A percentile compares a stretch with the other conserved stretches of the same genome.
Conservation (phyloP, 2,329 filamentous ascomycete genomes). For the Xylaria sp. region DNA sequence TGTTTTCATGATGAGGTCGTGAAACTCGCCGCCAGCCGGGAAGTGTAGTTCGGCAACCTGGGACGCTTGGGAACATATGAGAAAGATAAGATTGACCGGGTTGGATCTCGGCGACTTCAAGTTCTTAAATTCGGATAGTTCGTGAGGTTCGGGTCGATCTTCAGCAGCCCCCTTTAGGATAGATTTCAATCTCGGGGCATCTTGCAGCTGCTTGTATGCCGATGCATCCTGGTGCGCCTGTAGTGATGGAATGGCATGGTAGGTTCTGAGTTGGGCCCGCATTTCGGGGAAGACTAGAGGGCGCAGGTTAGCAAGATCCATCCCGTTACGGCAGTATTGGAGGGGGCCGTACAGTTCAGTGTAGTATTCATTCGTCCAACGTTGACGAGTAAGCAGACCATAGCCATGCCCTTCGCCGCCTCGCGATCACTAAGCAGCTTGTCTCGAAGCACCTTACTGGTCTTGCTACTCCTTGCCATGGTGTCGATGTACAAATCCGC, state of each 20-base stretch:
- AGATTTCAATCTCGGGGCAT: conserved; percentile 94
- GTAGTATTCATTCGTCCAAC: conserved; percentile 99
- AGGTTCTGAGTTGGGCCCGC: conserved; percentile 96
- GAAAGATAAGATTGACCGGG: conserved; percentile 96
- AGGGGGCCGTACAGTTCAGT: conserved; percentile 79
- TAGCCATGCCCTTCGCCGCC: conserved; percentile 97
- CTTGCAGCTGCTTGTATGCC: conserved; percentile 97
- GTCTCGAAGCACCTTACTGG: conserved; percentile 97
- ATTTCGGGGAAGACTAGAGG: conserved; percentile 90
- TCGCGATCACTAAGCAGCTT: conserved; percentile 93
- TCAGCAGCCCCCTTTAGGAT: conserved; percentile 97
- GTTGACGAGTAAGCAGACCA: conserved; percentile 98
- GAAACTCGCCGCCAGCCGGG: conserved; percentile 85
- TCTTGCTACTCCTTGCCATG: conserved; percentile 98
- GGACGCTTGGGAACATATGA: conserved; percentile 88
- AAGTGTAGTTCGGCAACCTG: conserved; percentile 96
- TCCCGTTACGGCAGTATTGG: conserved; percentile 7
- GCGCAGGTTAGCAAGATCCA: conserved; percentile 23
- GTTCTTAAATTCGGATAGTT: conserved; percentile 83
- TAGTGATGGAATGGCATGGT: conserved; percentile 96
- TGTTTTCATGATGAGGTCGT: conserved; percentile 94
- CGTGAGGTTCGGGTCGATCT: conserved; percentile 84
- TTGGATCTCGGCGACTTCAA: conserved; percentile 80
- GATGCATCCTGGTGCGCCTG: conserved; percentile 95
- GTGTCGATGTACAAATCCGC: conserved; percentile 98